Percentiles rank a stretch among this genome's conserved stretches.
Conservation (phyloP, 768 basidiomycete genomes). For the Amanita pseudoporphyria region DNA sequence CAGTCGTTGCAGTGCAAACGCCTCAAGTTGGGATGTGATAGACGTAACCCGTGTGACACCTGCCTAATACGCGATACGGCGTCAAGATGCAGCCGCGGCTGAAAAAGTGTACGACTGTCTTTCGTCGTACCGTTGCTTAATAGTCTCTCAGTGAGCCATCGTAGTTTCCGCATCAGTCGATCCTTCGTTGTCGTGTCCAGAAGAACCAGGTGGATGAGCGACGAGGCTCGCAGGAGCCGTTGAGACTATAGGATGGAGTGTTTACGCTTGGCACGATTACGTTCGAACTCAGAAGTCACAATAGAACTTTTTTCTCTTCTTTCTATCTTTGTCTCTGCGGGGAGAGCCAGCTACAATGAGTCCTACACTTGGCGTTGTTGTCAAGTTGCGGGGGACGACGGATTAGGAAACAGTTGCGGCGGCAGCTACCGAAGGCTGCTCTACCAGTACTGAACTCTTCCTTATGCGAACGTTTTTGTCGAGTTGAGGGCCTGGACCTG, state of each 20-base stretch:
- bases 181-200: background rate
- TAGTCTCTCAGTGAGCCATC: no score
- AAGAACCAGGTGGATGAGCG: background rate
- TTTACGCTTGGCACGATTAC: slow-evolving; percentile 8
- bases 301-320: slow-evolving; percentile 28
- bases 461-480: background rate
- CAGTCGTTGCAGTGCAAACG: no score
- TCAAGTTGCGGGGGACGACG: background rate
- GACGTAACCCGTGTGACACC: no score
- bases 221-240: slow-evolving; percentile 2
- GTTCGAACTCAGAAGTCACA: slow-evolving; percentile 15
- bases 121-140: no score
- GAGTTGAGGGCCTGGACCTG: background rate
- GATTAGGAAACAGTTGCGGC: background rate
- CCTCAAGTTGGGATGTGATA: no score
- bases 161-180: background rate
- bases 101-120: no score
- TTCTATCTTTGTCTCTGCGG: slow-evolving; percentile 21
- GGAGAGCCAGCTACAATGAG: background rate
- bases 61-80: no score
- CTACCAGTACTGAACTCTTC: background rate
- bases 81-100: no score
- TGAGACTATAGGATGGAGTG: slow-evolving; percentile 10
- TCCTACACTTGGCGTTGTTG: background rate
- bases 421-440: slow-evolving; percentile 6